Percentiles rank a stretch among this genome's conserved stretches.
phyloP scores from a whole-genome alignment of 2,329 filamentous ascomycete genomes.

The Sporothrix brunneoviolacea region DNA sequence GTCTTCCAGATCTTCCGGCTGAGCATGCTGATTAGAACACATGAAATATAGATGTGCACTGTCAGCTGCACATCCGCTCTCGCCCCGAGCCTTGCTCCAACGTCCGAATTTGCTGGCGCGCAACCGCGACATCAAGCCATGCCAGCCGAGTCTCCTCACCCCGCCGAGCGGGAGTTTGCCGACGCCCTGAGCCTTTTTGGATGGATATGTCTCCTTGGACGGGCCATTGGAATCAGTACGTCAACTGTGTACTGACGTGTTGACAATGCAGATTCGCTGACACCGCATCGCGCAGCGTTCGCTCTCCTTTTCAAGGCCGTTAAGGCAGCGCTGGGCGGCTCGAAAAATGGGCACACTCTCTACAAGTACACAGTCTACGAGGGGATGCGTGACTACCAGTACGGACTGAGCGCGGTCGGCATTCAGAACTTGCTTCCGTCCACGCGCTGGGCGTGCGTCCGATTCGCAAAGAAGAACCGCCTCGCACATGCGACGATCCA shows the following conservation, averaged over 20 bases:
- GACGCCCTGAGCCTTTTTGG: background rate
- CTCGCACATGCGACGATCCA: background rate
- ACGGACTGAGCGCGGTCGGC: constrained; percentile 5
- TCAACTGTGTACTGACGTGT: background rate
- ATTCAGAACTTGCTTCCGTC: constrained; percentile 10
- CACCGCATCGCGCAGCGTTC: background rate
- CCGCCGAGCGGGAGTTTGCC: constrained; percentile 4
- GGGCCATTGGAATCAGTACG: constrained; percentile 6
- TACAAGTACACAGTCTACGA: constrained; percentile 4
- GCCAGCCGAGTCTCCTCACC: too few species aligned
- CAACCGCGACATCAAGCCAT: too few species aligned
- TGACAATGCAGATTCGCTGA: too few species aligned
- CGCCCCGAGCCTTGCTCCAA: too few species aligned
- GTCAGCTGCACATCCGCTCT: too few species aligned
- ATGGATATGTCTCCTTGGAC: constrained; percentile 4
- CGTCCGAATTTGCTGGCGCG: too few species aligned
- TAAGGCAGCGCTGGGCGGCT: constrained; percentile 1
- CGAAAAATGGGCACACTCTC: background rate
- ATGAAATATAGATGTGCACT: too few species aligned
- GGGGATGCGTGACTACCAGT: constrained; percentile 12
- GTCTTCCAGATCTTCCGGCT: too few species aligned
- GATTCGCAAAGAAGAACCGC: background rate
- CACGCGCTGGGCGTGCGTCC: background rate
- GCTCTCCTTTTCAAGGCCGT: background rate
- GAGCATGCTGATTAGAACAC: too few species aligned